phyloP scores from a whole-genome alignment of 2,329 filamentous ascomycete species.

The Calonectria crousiana region DNA sequence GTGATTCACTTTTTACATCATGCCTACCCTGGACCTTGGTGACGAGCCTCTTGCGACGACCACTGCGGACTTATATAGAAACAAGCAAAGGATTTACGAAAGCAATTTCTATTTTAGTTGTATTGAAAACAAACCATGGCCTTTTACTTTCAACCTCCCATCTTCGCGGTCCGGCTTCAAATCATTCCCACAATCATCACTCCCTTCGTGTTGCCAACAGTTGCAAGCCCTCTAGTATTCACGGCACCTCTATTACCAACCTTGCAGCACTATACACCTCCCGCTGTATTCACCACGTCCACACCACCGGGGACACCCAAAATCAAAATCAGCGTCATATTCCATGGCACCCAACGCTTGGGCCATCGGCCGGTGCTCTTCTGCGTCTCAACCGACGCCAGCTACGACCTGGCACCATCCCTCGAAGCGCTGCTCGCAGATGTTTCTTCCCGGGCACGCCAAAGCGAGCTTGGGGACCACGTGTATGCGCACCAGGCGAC shows the following conservation, averaged over 20 bases:
- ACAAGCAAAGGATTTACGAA: neutral
- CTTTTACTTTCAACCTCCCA: constrained; percentile 42
- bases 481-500: constrained; percentile 31
- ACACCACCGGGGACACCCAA: neutral
- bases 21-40: neutral
- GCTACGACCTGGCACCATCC: constrained; percentile 28
- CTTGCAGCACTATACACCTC: neutral
- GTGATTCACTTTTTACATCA: neutral
- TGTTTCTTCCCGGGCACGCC: constrained; percentile 27
- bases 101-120: neutral
- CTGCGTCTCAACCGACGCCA: constrained; percentile 29
- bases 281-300: neutral
- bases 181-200: neutral
- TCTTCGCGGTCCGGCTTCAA: constrained; percentile 30
- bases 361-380: constrained; percentile 13
- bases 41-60: neutral
- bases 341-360: constrained; percentile 26
- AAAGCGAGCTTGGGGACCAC: constrained; percentile 27
- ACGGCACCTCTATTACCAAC: neutral
- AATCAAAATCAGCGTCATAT: constrained; percentile 35
- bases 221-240: neutral
- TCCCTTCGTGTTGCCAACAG: neutral
- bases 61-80: neutral
- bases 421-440: constrained; percentile 31
- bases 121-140: constrained; percentile 32